phyloP scores from a whole-genome alignment of 179 eudicot species.

The Spinacia oleracea region DNA sequence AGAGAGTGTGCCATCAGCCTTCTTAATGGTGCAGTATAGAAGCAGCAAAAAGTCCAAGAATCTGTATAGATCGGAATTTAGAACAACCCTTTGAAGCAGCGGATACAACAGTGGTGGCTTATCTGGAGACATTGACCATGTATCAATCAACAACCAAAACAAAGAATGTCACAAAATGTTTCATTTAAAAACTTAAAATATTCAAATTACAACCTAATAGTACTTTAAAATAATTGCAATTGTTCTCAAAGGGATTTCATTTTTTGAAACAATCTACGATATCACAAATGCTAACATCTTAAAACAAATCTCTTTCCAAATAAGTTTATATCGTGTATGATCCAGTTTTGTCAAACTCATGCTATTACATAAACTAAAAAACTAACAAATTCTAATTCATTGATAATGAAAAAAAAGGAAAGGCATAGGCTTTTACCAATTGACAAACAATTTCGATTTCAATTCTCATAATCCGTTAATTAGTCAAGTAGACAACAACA shows the following conservation, averaged over 20 bases:
- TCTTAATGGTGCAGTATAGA: conserved; percentile 12
- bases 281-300: background rate
- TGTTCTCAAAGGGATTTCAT: background rate
- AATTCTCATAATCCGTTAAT: too few relatives aligned
- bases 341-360: too few relatives aligned
- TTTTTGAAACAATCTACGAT: background rate
- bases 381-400: too few relatives aligned
- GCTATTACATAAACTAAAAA: background rate
- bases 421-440: too few relatives aligned
- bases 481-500: too few relatives aligned
- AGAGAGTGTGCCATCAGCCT: conserved; percentile 57
- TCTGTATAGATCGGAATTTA: conserved; percentile 38
- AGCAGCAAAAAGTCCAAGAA: conserved; percentile 22
- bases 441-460: too few relatives aligned
- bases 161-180: too few relatives aligned
- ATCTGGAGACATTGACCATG: background rate
- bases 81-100: conserved; percentile 14
- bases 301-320: background rate
- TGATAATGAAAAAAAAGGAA: too few relatives aligned
- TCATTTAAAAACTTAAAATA: too few relatives aligned
- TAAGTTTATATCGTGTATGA: too few relatives aligned
- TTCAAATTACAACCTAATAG: too few relatives aligned
- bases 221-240: background rate
- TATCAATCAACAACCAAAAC: too few relatives aligned
- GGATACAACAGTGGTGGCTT: conserved; percentile 35